Evolutionary conservation across 805 yeast species (phyloP), one percentile per base, ranked within the genome.

Genomic region (Hanseniaspora occidentalis): DNA sequence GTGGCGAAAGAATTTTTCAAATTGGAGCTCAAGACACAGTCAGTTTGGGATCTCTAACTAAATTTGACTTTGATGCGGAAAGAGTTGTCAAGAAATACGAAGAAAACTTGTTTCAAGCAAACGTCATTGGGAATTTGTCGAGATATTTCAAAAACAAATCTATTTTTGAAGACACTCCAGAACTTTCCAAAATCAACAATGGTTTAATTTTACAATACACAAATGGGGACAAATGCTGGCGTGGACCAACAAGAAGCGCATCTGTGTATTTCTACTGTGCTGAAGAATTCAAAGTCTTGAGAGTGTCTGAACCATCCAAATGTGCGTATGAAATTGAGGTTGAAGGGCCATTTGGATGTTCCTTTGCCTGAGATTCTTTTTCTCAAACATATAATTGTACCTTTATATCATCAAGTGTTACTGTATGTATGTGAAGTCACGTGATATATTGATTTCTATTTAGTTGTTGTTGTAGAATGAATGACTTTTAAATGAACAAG

Each of bases 211-310:
- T 73, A 23, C 49, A 52, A 23, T 92, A 67, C 53, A 64, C 58
- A 3, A 53, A 65, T 16, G 98, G 98, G 17, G 77, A 76, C 33
- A 72, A 69, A 53, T 92, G 98, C 60, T 89, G 97, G 96, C 84
- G 86, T 56, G 98, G 98, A 0, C 96, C 96, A 4, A 57, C 64
- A 22, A 74, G 98, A 57, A 71, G 79, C 25, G 88, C 84, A 1
- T 61, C 57, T 8, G 78, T 84, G 1, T 64, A 65, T 18, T 53
- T 88, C 41, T 63, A 65, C 14, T 92, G 98, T 61, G 94, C 94
- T 0, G 64, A 68, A 42, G 57, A 85, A 19, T 42, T 79, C 41
- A 43, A 45, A 27, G 48, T 60, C 5, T 44, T 46, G n/a, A 57
- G 74, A 3, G 94, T 89, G 8, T 66, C 78, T 33, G 98, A 92